Conservation (phyloP, 805 yeast genomes). For the Yamadazyma paraphyllophila region DNA sequence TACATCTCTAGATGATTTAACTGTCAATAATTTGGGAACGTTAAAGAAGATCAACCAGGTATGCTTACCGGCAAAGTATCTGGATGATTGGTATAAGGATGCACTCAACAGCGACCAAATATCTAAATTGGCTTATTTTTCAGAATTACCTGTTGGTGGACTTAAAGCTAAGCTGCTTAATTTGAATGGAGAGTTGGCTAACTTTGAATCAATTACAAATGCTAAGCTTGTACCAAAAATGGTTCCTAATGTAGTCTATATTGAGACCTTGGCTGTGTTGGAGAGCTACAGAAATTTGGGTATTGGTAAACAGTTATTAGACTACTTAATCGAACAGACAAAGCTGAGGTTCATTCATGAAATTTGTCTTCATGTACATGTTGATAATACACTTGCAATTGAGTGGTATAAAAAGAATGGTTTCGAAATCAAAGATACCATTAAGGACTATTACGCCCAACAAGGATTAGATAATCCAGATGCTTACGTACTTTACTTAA, state of each 20-base stretch:
- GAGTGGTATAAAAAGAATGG: slow-evolving; percentile 55
- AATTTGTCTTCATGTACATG: slow-evolving; percentile 53
- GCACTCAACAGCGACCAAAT: slow-evolving; percentile 49
- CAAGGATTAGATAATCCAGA: slow-evolving; percentile 48
- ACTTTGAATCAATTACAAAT: slow-evolving; percentile 26
- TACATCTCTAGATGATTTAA: slow-evolving; percentile 56
- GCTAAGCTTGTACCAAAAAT: slow-evolving; percentile 23
- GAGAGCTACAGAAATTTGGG: slow-evolving; percentile 60
- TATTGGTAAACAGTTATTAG: slow-evolving; percentile 58
- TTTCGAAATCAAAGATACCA: slow-evolving; percentile 36
- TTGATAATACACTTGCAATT: slow-evolving; percentile 37
- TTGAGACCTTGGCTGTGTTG: slow-evolving; percentile 68
- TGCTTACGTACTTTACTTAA: slow-evolving; percentile 40
- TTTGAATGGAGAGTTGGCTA: slow-evolving; percentile 28
- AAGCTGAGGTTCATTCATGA: slow-evolving; percentile 52
- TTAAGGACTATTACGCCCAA: slow-evolving; percentile 47
- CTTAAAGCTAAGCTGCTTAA: slow-evolving; percentile 55
- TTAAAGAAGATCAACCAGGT: slow-evolving; percentile 55
- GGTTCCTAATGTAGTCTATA: slow-evolving; percentile 55
- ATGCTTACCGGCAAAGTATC: slow-evolving; percentile 50
- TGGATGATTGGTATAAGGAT: slow-evolving; percentile 52
- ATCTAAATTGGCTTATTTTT: slow-evolving; percentile 59
- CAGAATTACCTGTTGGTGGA: slow-evolving; percentile 81
- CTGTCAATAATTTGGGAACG: slow-evolving; percentile 57
- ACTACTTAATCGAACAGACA: slow-evolving; percentile 56